Conservation (phyloP, 768 basidiomycete species). For the Suillus variegatus region DNA sequence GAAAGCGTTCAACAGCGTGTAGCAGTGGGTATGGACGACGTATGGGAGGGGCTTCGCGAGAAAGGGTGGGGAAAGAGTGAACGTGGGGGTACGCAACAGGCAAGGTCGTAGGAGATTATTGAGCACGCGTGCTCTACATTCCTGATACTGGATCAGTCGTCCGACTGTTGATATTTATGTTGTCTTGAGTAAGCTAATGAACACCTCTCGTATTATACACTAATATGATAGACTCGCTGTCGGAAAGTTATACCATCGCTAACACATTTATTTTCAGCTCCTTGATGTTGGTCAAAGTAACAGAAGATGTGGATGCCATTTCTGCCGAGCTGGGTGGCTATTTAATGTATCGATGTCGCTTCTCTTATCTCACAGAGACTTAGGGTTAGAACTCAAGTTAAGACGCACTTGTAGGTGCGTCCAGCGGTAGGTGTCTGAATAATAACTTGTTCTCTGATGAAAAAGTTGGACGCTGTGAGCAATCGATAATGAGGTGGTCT, state of each 20-base stretch:
- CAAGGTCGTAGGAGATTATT: neutral
- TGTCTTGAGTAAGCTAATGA: constrained; percentile 1
- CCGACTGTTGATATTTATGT: neutral
- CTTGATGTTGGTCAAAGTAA: neutral
- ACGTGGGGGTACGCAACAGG: neutral
- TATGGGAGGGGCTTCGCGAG: constrained; percentile 49
- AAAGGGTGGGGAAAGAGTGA: constrained; percentile 27
- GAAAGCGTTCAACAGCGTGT: constrained; percentile 77
- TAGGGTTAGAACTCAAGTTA: neutral
- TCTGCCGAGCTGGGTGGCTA: neutral
- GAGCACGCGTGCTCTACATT: neutral
- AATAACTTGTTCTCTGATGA: neutral
- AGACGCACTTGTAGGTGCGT: neutral
- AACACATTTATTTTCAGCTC: neutral
- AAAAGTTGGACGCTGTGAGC: neutral
- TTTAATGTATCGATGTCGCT: neutral
- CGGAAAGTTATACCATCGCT: neutral
- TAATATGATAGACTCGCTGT: neutral
- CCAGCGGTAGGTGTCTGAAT: neutral
- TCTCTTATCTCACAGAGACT: neutral
- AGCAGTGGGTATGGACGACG: constrained; percentile 64
- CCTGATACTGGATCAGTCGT: neutral
- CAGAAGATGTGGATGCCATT: neutral
- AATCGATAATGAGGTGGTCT: neutral
- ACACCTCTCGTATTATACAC: neutral